A percentile compares a stretch with the other conserved stretches of the same genome.
Evolutionary conservation across 2,329 filamentous ascomycete species (phyloP).

Genomic region (Aspergillus ruber): DNA sequence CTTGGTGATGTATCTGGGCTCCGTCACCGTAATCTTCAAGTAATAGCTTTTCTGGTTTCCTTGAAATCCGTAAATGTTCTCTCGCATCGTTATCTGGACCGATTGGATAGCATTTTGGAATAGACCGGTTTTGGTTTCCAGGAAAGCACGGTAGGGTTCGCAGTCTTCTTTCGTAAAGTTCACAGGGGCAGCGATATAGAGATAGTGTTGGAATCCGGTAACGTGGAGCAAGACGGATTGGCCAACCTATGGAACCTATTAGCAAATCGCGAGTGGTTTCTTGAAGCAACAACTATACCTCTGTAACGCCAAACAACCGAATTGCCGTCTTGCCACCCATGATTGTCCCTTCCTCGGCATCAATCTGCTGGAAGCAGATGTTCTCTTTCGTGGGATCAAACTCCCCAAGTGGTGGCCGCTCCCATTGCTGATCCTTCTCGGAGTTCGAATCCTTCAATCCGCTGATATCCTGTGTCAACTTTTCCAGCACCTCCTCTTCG

Average conservation of each 20-base stretch:
- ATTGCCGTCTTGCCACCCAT: conserved; percentile 70
- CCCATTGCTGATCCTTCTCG: conserved; percentile 93
- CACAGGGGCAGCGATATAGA: conserved; percentile 84
- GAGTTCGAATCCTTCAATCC: conserved; percentile 78
- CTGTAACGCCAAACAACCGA: conserved; percentile 89
- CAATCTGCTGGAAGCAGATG: conserved; percentile 92
- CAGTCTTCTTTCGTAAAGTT: conserved; percentile 75
- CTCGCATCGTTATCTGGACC: conserved; percentile 72
- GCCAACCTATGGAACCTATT: conserved; percentile 46
- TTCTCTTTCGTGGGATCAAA: conserved; percentile 61
- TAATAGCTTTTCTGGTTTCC: conserved; percentile 89
- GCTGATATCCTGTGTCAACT: conserved; percentile 87
- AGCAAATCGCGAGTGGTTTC: conserved; percentile 17
- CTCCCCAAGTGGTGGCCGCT: conserved; percentile 54
- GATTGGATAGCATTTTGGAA: conserved; percentile 69
- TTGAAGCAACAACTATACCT: conserved; percentile 42
- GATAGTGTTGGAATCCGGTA: conserved; percentile 90
- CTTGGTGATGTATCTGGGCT: conserved; percentile 74
- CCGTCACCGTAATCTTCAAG: conserved; percentile 85
- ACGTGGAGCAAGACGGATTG: conserved; percentile 94
- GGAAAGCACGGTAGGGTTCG: conserved; percentile 66
- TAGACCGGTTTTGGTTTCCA: conserved; percentile 72
- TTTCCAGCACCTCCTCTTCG: conserved; percentile 89
- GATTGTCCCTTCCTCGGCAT: conserved; percentile 82
- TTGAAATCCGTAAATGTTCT: conserved; percentile 91